phyloP scores from a whole-genome alignment of 2,329 filamentous ascomycete species.

The Aspergillus sp. region DNA sequence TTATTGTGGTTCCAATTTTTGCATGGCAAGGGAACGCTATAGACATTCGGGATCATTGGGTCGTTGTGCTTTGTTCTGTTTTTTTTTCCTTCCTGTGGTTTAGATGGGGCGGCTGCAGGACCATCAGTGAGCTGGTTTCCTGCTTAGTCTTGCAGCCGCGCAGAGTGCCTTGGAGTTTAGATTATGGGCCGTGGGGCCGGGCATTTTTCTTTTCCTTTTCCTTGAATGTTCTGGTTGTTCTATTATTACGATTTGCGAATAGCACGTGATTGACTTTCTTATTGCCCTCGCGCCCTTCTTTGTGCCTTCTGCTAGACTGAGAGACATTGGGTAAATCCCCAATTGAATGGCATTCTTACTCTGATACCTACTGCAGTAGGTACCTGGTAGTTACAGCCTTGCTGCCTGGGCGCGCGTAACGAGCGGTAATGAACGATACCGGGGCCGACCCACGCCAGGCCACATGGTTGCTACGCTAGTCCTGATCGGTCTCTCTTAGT shows the following conservation, averaged over 20 bases:
- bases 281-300: background rate
- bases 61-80: slow-evolving; percentile 10
- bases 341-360: background rate
- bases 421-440: background rate
- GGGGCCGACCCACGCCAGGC: background rate
- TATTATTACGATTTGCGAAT: background rate
- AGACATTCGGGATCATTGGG: slow-evolving; percentile 7
- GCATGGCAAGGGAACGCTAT: background rate
- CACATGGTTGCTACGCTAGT: background rate
- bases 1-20: slow-evolving; percentile 4
- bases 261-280: background rate
- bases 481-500: no score
- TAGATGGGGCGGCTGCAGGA: slow-evolving; percentile 11
- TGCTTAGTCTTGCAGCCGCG: slow-evolving; percentile 10
- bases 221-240: background rate
- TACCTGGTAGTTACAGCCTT: background rate
- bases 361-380: background rate
- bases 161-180: slow-evolving; percentile 11
- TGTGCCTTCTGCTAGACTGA: background rate
- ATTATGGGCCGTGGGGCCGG: slow-evolving; percentile 7
- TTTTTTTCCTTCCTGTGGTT: background rate
- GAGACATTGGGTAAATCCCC: no score
- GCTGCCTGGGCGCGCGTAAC: background rate
- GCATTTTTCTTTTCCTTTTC: background rate
- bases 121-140: slow-evolving; percentile 8